Evolutionary conservation across 2,329 filamentous ascomycete species (phyloP).

Genomic region (Neonectria sp.): DNA sequence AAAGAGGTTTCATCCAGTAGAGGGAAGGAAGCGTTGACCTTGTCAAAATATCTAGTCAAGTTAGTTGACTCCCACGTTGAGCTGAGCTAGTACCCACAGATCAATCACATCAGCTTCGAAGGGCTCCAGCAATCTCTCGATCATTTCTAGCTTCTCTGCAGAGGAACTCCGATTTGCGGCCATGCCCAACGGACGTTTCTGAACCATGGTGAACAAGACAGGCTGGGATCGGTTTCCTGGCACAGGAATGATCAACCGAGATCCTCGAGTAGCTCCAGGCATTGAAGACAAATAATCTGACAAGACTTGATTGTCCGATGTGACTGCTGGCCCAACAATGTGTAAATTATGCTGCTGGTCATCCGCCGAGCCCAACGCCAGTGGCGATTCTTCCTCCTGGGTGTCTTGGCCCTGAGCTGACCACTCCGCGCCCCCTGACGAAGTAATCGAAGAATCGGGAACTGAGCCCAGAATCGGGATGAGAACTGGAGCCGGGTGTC

Average conservation of each 20-base stretch:
- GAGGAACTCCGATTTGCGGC: slow-evolving; percentile 55
- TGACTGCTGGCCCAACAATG: slow-evolving; percentile 72
- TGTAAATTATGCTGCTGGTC: slow-evolving; percentile 62
- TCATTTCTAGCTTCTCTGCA: slow-evolving; percentile 65
- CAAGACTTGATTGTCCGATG: slow-evolving; percentile 72
- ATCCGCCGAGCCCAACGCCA: slow-evolving; percentile 51
- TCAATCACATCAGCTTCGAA: slow-evolving; percentile 66
- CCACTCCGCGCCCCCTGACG: slow-evolving; percentile 10
- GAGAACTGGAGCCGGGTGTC: slow-evolving; percentile 1
- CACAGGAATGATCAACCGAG: slow-evolving; percentile 50
- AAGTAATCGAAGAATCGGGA: neutral
- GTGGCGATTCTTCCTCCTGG: slow-evolving; percentile 45
- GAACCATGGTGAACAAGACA: slow-evolving; percentile 63
- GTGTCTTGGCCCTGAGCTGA: slow-evolving; percentile 9
- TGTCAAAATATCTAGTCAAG: slow-evolving; percentile 39
- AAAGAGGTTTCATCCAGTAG: slow-evolving; percentile 71
- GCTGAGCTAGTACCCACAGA: slow-evolving; percentile 52
- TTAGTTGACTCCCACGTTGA: slow-evolving; percentile 20
- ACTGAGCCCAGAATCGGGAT: neutral
- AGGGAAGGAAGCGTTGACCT: slow-evolving; percentile 73
- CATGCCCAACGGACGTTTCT: slow-evolving; percentile 62
- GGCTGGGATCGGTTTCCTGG: slow-evolving; percentile 53
- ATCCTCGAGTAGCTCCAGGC: slow-evolving; percentile 48
- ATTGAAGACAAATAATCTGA: slow-evolving; percentile 67
- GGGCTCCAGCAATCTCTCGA: slow-evolving; percentile 73